Evolutionary conservation across 768 basidiomycete species (phyloP), one percentile per base, ranked within the genome.

Genomic region (Russula sp.): DNA sequence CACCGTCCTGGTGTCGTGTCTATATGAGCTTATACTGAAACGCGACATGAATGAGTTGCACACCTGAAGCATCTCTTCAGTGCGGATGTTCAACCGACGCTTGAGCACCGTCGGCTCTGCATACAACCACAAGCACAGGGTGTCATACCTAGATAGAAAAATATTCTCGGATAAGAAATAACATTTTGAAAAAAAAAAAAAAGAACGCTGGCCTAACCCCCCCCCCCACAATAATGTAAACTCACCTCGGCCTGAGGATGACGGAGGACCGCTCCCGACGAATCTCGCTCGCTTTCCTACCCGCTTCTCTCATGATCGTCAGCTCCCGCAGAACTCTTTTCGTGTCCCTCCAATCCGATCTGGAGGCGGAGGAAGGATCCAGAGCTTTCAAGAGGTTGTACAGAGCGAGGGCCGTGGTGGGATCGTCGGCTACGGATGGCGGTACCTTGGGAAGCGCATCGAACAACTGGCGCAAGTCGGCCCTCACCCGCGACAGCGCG

Each of bases 331-430:
- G 73, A 7, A 98, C 90, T 73, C 98, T 99, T 36, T 96, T 79
- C 0, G 92, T 86, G 68, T 99, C 97, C 65, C 79, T 81, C 96
- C 96, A 98, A 71, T 99, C 97, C 96, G 96, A 98, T 64, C 94
- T 78, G 34, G 78, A 78, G 0, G 89, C 91, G 48, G 93, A 83
- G 0, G 70, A 66, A 0, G 84, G 85, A 68, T 98, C 97, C 5
- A 98, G 78, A 4, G 75, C 70, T 9, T 74, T 73, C 20, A 99
- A 75, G 13, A 98, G 76, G 11, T 71, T 74, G 69, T 93, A 81
- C 18, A 97, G 73, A n/a, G 77, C 71, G 52, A 87, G 78, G 0
- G 89, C 85, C 8, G 74, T 73, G 11, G 82, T 78, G 1, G 83
- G 83, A 63, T 85, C 75, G 0, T 72, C 70, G 49, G 75, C 74